Evolutionary conservation across 2,329 filamentous ascomycete species (phyloP).

Genomic region (Fusarium sororula): DNA sequence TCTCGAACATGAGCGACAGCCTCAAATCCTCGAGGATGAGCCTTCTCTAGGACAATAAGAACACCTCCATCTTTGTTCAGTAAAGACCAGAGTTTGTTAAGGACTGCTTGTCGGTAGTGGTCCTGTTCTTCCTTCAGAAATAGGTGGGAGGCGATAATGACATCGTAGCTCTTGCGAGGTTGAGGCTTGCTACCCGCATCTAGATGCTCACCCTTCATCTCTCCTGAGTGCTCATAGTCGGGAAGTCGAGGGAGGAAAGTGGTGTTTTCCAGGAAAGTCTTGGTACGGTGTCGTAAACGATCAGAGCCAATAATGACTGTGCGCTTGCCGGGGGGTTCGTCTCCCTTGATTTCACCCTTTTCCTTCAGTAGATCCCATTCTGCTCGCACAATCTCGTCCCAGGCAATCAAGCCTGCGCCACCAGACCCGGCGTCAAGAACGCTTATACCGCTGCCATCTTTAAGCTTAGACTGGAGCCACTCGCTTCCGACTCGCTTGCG

Average conservation of each 20-base stretch:
- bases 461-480: conserved; percentile 74
- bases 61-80: conserved; percentile 86
- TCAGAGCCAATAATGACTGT: conserved; percentile 84
- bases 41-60: conserved; percentile 89
- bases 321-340: conserved; percentile 72
- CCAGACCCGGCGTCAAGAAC: conserved; percentile 80
- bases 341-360: conserved; percentile 52
- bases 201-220: conserved; percentile 66
- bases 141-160: conserved; percentile 89
- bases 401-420: conserved; percentile 78
- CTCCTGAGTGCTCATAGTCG: conserved; percentile 76
- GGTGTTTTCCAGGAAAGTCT: conserved; percentile 83
- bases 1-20: conserved; percentile 86
- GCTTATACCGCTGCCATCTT: conserved; percentile 64
- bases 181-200: conserved; percentile 65
- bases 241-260: conserved; percentile 93
- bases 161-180: conserved; percentile 81
- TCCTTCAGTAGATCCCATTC: conserved; percentile 80
- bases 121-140: conserved; percentile 81
- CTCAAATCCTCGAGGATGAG: conserved; percentile 90
- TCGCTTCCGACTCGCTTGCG: conserved; percentile 75
- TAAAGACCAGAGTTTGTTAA: conserved; percentile 91
- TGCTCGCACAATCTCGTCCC: conserved; percentile 79
- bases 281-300: conserved; percentile 77
- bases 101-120: conserved; percentile 77